A percentile compares a stretch with the other conserved stretches of the same genome.
These are phyloP conservation scores for Plasmopara halstedii DNA, from an alignment of 352 stramenopile genomes.

Conservation along the genomic window DNA sequence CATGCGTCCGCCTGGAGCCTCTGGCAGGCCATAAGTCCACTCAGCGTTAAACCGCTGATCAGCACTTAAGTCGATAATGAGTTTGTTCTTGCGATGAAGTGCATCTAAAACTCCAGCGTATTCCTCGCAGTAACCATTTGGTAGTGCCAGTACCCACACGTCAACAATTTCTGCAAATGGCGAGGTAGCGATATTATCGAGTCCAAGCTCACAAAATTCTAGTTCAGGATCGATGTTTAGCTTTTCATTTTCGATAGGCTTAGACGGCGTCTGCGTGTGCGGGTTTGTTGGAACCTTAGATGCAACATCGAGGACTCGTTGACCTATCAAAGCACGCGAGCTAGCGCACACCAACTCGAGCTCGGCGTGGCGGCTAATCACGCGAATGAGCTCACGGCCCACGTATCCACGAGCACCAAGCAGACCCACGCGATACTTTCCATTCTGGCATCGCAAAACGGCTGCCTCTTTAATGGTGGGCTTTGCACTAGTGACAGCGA, in stretches of 20 bases:
- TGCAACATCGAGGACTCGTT: constrained; percentile 74
- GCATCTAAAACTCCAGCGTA: constrained; percentile 65
- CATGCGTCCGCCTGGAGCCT: constrained; percentile 55
- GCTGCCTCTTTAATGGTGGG: constrained; percentile 6
- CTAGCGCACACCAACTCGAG: constrained; percentile 80
- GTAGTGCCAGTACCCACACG: constrained; percentile 82
- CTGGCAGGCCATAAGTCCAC: constrained; percentile 83
- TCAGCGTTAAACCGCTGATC: constrained; percentile 83
- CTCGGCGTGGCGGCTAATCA: constrained; percentile 69
- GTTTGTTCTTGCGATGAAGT: constrained; percentile 61
- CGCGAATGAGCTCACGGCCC: constrained; percentile 77
- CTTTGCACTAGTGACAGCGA: constrained; percentile 10
- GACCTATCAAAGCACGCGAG: constrained; percentile 64
- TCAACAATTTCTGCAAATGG: constrained; percentile 71
- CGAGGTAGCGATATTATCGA: constrained; percentile 64
- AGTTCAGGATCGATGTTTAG: constrained; percentile 66
- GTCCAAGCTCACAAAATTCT: constrained; percentile 74
- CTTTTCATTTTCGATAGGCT: constrained; percentile 24
- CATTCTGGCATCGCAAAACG: constrained; percentile 17
- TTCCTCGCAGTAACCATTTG: constrained; percentile 81
- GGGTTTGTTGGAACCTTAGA: constrained; percentile 70
- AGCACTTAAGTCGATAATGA: constrained; percentile 83
- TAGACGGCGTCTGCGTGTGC: constrained; percentile 69
- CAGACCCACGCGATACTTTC: constrained; percentile 76
- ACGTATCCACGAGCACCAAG: constrained; percentile 83